Conservation (phyloP, 1,284 basidiomycete species). For the Violaceomyces palustris region DNA sequence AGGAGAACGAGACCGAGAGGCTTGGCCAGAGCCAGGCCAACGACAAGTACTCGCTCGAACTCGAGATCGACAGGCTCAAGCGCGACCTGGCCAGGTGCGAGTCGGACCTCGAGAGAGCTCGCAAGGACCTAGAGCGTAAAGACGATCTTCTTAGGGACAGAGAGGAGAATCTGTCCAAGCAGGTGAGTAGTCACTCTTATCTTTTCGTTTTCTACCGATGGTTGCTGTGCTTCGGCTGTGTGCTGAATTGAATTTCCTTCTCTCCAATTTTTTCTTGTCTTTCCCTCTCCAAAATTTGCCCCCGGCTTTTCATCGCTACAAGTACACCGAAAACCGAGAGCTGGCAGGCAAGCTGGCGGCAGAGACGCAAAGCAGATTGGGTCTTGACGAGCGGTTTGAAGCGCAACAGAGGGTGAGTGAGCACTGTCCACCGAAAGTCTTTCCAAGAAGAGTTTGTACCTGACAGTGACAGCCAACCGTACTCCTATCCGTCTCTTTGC, state of each 20-base stretch:
- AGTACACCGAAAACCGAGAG: slow-evolving; percentile 37
- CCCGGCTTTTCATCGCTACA: too few species aligned
- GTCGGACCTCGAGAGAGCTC: slow-evolving; percentile 69
- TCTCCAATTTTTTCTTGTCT: too few species aligned
- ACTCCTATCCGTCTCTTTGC: too few species aligned
- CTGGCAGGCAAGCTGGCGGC: slow-evolving; percentile 36
- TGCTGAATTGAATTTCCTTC: too few species aligned
- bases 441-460: slow-evolving; percentile 49
- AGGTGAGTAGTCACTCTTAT: too few species aligned
- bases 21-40: slow-evolving; percentile 75
- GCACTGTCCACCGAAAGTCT: not conserved
- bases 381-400: slow-evolving; percentile 47
- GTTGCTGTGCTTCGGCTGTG: too few species aligned
- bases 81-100: slow-evolving; percentile 77
- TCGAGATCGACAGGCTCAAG: slow-evolving; percentile 82
- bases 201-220: too few species aligned
- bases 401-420: slow-evolving; percentile 31
- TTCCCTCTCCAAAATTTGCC: too few species aligned
- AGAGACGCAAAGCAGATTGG: slow-evolving; percentile 37
- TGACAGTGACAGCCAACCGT: too few species aligned
- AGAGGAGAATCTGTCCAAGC: slow-evolving; percentile 65
- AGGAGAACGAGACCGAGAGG: slow-evolving; percentile 60
- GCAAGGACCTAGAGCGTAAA: slow-evolving; percentile 67
- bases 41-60: slow-evolving; percentile 77
- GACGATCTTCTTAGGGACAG: slow-evolving; percentile 65